Evolutionary conservation across 2,329 filamentous ascomycete genomes (phyloP).

Genomic region (Cladosporium sp.): DNA sequence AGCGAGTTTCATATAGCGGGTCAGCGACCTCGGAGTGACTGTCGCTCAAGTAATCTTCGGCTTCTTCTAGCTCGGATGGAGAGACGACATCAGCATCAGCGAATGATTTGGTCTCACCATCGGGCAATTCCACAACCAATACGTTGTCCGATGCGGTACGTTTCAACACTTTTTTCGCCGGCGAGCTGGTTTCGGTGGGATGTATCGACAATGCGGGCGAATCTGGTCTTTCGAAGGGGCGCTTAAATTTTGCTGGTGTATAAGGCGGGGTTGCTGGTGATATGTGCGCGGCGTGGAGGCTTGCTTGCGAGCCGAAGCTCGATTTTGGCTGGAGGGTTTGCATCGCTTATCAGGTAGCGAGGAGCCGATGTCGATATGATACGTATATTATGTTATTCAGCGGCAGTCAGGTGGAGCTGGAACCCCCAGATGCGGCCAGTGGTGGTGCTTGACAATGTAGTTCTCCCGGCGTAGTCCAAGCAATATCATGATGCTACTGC

Average conservation of each 20-base stretch:
- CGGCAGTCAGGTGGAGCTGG: constrained; percentile 20
- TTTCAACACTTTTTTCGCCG: constrained; percentile 26
- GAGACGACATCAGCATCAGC: constrained; percentile 36
- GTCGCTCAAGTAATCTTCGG: constrained; percentile 30
- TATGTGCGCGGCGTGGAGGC: constrained; percentile 16
- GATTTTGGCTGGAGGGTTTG: constrained; percentile 22
- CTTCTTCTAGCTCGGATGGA: constrained; percentile 43
- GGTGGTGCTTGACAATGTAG: constrained; percentile 29
- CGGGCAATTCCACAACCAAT: constrained; percentile 40
- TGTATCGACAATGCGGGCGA: constrained; percentile 36
- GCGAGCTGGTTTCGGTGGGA: constrained; percentile 32
- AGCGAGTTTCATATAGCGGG: too few species aligned
- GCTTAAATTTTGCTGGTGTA: constrained; percentile 23
- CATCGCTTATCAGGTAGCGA: constrained; percentile 14
- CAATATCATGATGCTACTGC: constrained; percentile 27
- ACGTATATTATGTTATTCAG: constrained; percentile 16
- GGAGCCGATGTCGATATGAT: not conserved
- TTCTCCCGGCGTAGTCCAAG: constrained; percentile 22
- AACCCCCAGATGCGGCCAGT: constrained; percentile 22
- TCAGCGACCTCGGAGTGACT: constrained; percentile 10
- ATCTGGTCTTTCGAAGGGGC: constrained; percentile 23
- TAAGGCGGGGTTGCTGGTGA: constrained; percentile 28
- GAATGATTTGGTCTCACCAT: constrained; percentile 30
- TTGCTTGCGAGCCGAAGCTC: constrained; percentile 22
- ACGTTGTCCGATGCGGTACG: constrained; percentile 28